These are phyloP conservation scores for Echinosophora koreensis DNA, from an alignment of 306 rosid species.

Conservation along the genomic window DNA sequence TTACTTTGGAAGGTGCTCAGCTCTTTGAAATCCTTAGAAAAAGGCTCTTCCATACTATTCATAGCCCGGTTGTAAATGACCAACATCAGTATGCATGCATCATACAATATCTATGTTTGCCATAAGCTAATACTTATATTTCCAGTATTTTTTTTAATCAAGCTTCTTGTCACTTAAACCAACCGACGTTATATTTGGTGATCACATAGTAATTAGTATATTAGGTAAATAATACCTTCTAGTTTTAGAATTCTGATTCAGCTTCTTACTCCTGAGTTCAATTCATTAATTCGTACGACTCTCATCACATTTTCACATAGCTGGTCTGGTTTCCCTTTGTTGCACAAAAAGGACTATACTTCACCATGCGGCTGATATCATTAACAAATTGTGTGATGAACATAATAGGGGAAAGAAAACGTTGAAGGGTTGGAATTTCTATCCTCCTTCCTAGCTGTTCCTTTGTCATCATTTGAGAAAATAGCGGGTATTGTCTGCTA, in stretches of 20 bases:
- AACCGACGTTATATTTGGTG: too few relatives aligned
- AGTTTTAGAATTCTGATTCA: slow-evolving; percentile 9
- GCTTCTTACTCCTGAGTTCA: neutral
- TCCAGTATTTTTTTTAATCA: too few relatives aligned
- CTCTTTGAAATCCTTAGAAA: slow-evolving; percentile 3
- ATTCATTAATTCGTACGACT: neutral
- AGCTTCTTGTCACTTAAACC: too few relatives aligned
- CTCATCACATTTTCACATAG: neutral
- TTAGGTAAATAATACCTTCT: too few relatives aligned
- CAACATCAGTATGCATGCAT: slow-evolving; percentile 8
- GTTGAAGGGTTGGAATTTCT: neutral
- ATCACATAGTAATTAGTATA: too few relatives aligned
- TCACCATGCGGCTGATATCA: slow-evolving; percentile 4
- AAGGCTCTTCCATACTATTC: neutral
- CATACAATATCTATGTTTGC: slow-evolving; percentile 10
- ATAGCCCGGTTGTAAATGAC: neutral
- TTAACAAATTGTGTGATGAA: neutral
- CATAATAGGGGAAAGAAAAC: neutral
- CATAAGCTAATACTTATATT: slow-evolving; percentile 1
- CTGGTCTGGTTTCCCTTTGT: neutral
- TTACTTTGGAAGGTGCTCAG: neutral
- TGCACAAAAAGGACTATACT: slow-evolving; percentile 1
- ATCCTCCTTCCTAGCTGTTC: neutral
- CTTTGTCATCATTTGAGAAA: slow-evolving; percentile 46
- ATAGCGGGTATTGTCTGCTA: slow-evolving; percentile 53